phyloP scores from a whole-genome alignment of 208 protist genomes.

The Leishmania lainsoni region DNA sequence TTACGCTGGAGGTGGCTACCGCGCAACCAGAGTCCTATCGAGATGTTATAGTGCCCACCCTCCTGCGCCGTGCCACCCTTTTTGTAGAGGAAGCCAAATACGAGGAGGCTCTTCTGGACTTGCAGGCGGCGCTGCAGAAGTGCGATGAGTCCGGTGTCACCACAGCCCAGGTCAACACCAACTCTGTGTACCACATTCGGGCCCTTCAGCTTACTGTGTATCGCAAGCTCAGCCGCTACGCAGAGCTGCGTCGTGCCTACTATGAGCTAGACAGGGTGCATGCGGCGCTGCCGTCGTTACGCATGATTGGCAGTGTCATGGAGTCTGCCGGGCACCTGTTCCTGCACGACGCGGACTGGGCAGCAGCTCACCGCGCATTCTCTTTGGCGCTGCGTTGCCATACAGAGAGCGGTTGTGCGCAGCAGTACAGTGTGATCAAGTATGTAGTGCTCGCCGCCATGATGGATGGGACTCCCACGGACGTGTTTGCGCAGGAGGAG shows the following conservation, averaged over 20 bases:
- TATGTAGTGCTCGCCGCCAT: slow-evolving; percentile 93
- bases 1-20: slow-evolving; percentile 67
- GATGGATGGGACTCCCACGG: slow-evolving; percentile 55
- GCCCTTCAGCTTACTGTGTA: slow-evolving; percentile 26
- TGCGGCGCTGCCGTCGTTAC: slow-evolving; percentile 87
- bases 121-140: slow-evolving; percentile 16
- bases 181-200: slow-evolving; percentile 12
- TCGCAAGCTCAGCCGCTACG: slow-evolving; percentile 24
- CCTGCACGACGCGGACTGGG: slow-evolving; percentile 88
- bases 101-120: slow-evolving; percentile 17
- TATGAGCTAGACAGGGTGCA: slow-evolving; percentile 22
- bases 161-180: slow-evolving; percentile 25
- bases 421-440: slow-evolving; percentile 84
- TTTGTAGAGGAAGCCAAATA: slow-evolving; percentile 19
- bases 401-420: slow-evolving; percentile 95
- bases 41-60: slow-evolving; percentile 91
- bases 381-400: slow-evolving; percentile 92
- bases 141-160: slow-evolving; percentile 6
- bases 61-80: slow-evolving; percentile 57
- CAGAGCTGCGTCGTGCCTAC: slow-evolving; percentile 49
- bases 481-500: slow-evolving; percentile 33
- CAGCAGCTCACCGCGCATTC: slow-evolving; percentile 92
- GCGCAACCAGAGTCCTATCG: slow-evolving; percentile 38
- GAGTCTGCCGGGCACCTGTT: slow-evolving; percentile 92
- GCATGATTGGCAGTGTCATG: slow-evolving; percentile 91